Evolutionary conservation across 1,284 basidiomycete species (phyloP), one percentile per base, ranked within the genome.

Genomic region (Cutaneotrichosporon daszewskae): DNA sequence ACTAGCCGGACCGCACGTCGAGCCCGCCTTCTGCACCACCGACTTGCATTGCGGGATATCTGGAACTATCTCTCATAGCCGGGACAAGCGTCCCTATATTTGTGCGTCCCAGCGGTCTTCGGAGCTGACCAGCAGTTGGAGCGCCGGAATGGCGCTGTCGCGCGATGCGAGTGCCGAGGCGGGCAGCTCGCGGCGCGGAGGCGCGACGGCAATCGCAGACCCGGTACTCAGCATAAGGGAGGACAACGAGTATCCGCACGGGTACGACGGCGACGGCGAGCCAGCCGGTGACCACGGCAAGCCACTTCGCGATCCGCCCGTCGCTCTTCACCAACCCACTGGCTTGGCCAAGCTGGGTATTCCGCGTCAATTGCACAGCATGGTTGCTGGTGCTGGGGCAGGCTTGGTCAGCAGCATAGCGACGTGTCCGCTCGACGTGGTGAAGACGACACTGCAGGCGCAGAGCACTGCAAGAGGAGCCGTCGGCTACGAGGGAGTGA

Each of bases 391-490:
- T 16, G 77, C 76, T 0, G 76, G 75, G 3, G 77, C 78, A 43
- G 94, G 94, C 49, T 77, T 98, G 49, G 85, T 92, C 55, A 85
- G 88, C 43, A 89, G 86, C 68, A 78, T 98, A 54, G 87, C 91
- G 47, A 98, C 94, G 9, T 98, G 95, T 69, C 94, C 94, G 7
- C 78, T 98, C 45, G 94, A 98, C 69, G 94, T 98, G 34, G 79
- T 98, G 71, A 98, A 98, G 76, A 98, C 94, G 1, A 87, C 88
- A 55, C 73, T 98, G 33, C 94, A 98, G 74, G 94, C 95, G 16
- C 89, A 95, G 69, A 77, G 79, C 47, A 75, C 77, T 19, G 72
- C 81, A 22, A 76, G 76, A 36, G 83, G 83, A 24, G 77, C 83
- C 49, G 69, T 74, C 45, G 81, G 78, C 14, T 91, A 92, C 68